These are phyloP conservation scores for Pichia kudriavzevii DNA, from an alignment of 1,139 yeast genomes.

Conservation along the genomic window DNA sequence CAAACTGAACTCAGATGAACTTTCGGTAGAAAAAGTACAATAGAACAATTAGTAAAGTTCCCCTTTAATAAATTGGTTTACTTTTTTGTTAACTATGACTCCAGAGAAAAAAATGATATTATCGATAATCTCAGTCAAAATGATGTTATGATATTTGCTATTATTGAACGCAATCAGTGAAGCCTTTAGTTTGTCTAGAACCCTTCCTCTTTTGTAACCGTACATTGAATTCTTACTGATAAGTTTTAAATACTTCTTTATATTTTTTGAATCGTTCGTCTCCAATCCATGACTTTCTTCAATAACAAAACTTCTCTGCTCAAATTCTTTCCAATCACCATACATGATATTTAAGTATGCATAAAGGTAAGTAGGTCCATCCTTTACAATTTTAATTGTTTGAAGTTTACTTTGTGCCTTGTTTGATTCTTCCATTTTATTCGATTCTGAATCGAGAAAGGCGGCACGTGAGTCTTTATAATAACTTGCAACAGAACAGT, in stretches of 20 bases:
- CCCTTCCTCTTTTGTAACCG: conserved; percentile 3
- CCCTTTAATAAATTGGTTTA: conserved; percentile 1
- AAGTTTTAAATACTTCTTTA: background rate
- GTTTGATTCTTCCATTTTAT: background rate
- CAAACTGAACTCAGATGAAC: conserved; percentile 2
- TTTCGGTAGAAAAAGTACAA: conserved; percentile 8
- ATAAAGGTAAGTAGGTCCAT: conserved; percentile 9
- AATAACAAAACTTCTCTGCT: background rate
- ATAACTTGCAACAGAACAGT: background rate
- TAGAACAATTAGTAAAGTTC: conserved; percentile 9
- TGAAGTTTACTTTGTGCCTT: conserved; percentile 1
- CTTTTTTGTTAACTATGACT: background rate
- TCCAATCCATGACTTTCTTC: background rate
- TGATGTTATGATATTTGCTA: conserved; percentile 4
- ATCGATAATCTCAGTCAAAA: conserved; percentile 3
- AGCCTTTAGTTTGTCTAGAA: background rate
- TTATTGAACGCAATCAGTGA: conserved; percentile 4
- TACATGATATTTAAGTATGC: conserved; percentile 8
- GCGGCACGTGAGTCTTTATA: too few relatives aligned
- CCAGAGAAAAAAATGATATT: conserved; percentile 4
- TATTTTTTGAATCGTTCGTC: background rate
- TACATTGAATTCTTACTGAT: conserved; percentile 1
- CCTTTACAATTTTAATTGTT: conserved; percentile 3
- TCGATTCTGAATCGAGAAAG: too few relatives aligned
- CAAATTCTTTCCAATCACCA: conserved; percentile 11